Evolutionary conservation across 23 red algal genomes (phyloP), one percentile per base, ranked within the genome.

Genomic region (Gracilaria domingensis): DNA sequence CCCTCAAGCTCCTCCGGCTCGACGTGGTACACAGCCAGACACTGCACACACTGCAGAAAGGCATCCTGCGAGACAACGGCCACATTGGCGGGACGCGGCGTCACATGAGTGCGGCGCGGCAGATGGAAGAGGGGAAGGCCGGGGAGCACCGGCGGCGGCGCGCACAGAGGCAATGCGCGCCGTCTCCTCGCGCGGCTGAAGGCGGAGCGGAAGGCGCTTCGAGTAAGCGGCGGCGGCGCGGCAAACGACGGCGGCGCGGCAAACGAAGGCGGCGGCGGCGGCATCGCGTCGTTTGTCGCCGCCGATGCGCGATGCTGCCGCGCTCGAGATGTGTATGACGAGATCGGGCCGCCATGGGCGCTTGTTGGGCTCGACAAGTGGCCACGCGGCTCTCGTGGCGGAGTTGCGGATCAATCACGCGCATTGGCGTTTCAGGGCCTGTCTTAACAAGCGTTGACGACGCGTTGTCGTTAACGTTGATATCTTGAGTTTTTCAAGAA

Each of bases 1-100:
- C 67, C 62, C 58, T 95, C 93, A 17, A 95, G 49, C 57, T 95
- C 93, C 82, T 95, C 84, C 1, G 79, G 57, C 82, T 95, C 83
- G 25, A 95, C 85, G 12, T 78, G 62, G 83, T 95, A 95, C 24
- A 95, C 60, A 25, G 93, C 88, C 29, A 69, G 55, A 59, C 93
- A 95, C 38, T 95, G 80, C 8, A 86, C 71, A 60, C 93, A 95
- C 33, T 95, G 93, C 45, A 95, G 23, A 14, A 77, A 77, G 40
- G 72, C 72, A 13, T 77, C 72, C n/a, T 77, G 72, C 38, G 42
- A 51, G 8, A 13, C 72, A 1, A 16, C 40, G 72, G 72, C 38
- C 30, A 28, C 40, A 35, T 77, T 21, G 24, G 45, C 23, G 1
- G 0, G 40, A 17, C 9, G 40, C 11, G 39, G 39, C 30, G 42